Conservation (phyloP, 768 basidiomycete genomes). For the Termitomyces sp. region DNA sequence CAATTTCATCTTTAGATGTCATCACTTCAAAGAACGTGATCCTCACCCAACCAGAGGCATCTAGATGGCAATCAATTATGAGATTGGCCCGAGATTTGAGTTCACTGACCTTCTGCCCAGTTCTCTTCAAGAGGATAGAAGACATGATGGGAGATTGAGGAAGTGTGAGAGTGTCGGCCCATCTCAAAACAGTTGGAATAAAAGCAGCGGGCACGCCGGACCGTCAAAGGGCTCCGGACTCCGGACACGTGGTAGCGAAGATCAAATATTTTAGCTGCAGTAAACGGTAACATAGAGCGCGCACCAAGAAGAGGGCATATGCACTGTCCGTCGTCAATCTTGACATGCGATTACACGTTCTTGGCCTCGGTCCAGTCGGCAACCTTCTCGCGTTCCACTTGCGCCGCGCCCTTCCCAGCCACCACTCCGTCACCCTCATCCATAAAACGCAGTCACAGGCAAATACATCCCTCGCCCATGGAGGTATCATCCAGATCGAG, state of each 20-base stretch:
- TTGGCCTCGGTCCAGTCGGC: constrained; percentile 84
- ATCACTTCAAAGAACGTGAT: not conserved
- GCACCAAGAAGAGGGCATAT: constrained; percentile 9
- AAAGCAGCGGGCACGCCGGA: not conserved
- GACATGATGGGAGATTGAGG: constrained; percentile 38
- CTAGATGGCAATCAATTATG: constrained; percentile 29
- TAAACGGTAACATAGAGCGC: not conserved
- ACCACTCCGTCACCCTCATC: constrained; percentile 66
- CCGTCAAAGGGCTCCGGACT: not conserved
- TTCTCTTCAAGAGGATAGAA: constrained; percentile 54
- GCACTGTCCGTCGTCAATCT: not conserved
- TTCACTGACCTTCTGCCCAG: constrained; percentile 50
- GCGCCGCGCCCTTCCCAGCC: constrained; percentile 51
- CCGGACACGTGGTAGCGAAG: not conserved
- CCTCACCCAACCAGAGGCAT: constrained; percentile 74
- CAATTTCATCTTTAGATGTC: constrained; percentile 10
- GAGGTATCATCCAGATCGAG: constrained; percentile 47
- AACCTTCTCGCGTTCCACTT: constrained; percentile 81
- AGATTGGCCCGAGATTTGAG: not conserved
- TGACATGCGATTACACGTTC: constrained; percentile 69
- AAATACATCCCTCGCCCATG: constrained; percentile 28
- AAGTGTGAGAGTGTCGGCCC: constrained; percentile 11
- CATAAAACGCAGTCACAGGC: constrained; percentile 51
- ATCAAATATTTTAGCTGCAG: not conserved
- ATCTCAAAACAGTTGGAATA: too few relatives aligned